Evolutionary conservation across 495 filamentous ascomycete genomes (phyloP), one percentile per base, ranked within the genome.

Genomic region (Amniculicola lignicola): DNA sequence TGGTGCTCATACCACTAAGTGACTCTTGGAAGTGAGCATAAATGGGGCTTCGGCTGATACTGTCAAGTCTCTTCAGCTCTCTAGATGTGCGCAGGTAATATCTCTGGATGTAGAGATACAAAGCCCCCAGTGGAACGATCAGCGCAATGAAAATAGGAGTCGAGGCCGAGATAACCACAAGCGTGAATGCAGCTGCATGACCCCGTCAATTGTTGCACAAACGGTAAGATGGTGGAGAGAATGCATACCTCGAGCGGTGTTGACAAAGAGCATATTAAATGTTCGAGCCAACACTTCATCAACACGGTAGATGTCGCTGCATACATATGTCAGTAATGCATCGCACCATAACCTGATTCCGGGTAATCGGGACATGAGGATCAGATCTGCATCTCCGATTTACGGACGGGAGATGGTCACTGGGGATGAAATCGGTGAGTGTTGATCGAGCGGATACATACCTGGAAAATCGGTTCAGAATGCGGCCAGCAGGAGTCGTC

Each of bases 11-110:
- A 36, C 93, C 94, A 48, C 88, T 90, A 0, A 99, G 78, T 2
- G 92, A 95, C 70, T 99, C 94, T 64, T 99, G 94, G 74, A 99
- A 99, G 68, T 99, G 94, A 11, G 94, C 94, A 69, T 87, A 99
- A 62, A 99, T 95, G 12, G 94, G 94, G 69, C 90, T 95, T 56
- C 89, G 84, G 60, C 85, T 95, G 49, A 95, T 84, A 69, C 92
- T 96, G 74, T 99, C 94, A 57, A 99, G 75, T 51, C 94, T 82
- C 74, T 97, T 99, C 48, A 99, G 75, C 71, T 99, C 94, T 59
- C 94, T 86, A 45, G 94, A 97, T 21, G 93, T 95, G 48, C 90
- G 82, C 39, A 99, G 79, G 72, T 99, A 99, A 75, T 97, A 99
- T 60, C 93, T 83, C 69, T 99, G 94, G 61, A 96, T 94, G 72